Percentiles rank a stretch among this genome's conserved stretches.
phyloP scores from a whole-genome alignment of 2,329 filamentous ascomycete species.

The Pestalotiopsis sp. region DNA sequence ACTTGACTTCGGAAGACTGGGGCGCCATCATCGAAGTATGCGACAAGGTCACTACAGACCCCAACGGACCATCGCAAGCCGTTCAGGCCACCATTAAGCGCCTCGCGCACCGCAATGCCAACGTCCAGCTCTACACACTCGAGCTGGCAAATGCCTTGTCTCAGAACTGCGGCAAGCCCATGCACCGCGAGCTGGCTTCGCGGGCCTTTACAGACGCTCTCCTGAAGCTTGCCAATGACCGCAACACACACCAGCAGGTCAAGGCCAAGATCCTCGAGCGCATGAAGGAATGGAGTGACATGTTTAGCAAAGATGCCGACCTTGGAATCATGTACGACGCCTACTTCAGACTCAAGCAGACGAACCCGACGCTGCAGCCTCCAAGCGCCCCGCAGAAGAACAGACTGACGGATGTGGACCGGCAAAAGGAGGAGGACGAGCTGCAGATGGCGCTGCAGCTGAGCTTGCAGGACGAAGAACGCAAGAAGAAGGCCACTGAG shows the following conservation, averaged over 20 bases:
- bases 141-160: conserved; percentile 90
- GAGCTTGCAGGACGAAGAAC: conserved; percentile 85
- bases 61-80: conserved; percentile 74
- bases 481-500: conserved; percentile 52
- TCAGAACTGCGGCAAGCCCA: conserved; percentile 84
- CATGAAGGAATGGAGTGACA: conserved; percentile 95
- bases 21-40: conserved; percentile 66
- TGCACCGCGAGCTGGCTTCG: conserved; percentile 88
- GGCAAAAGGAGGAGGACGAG: conserved; percentile 96
- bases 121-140: conserved; percentile 93
- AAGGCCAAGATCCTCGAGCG: conserved; percentile 96
- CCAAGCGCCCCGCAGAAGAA: conserved; percentile 94
- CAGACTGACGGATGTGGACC: conserved; percentile 84
- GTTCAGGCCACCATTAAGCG: conserved; percentile 91
- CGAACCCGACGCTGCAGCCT: conserved; percentile 86
- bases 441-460: conserved; percentile 93
- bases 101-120: conserved; percentile 89
- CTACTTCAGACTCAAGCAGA: conserved; percentile 80
- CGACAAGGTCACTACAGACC: conserved; percentile 59
- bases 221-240: conserved; percentile 85
- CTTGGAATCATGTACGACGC: conserved; percentile 97
- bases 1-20: conserved; percentile 83
- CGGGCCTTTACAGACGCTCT: conserved; percentile 94
- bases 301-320: conserved; percentile 88
- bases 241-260: conserved; percentile 95